These are phyloP conservation scores for Coemansia aciculifera DNA, from an alignment of 192 early-diverging fungal species.

Conservation along the genomic window DNA sequence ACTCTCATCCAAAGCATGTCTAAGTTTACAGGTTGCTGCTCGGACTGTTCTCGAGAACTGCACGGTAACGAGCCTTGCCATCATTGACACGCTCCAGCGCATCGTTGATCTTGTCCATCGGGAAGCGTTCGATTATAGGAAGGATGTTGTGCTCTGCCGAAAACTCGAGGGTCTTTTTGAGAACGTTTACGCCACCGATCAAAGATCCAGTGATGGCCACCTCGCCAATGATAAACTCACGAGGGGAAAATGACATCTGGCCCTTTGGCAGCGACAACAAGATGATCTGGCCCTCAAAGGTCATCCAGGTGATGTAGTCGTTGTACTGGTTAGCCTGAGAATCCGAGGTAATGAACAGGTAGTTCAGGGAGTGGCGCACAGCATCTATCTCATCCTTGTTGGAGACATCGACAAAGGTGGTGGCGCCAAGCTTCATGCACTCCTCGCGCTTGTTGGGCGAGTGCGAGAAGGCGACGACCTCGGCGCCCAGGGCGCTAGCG, in stretches of 20 bases:
- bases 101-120: conserved; percentile 63
- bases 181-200: conserved; percentile 61
- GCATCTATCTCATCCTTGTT: conserved; percentile 32
- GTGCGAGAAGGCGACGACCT: conserved; percentile 61
- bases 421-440: conserved; percentile 58
- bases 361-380: conserved; percentile 25
- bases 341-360: conserved; percentile 39
- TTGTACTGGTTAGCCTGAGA: conserved; percentile 50
- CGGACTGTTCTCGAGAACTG: conserved; percentile 57
- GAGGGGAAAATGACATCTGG: conserved; percentile 49
- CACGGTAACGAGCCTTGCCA: conserved; percentile 69
- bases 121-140: conserved; percentile 65
- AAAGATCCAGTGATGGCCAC: conserved; percentile 65
- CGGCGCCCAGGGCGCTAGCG: conserved; percentile 53
- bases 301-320: conserved; percentile 53
- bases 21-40: conserved; percentile 13
- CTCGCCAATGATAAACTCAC: conserved; percentile 52
- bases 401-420: conserved; percentile 53
- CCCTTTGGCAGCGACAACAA: conserved; percentile 67
- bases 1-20: too few species aligned
- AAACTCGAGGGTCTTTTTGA: conserved; percentile 69
- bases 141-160: conserved; percentile 64
- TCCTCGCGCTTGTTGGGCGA: conserved; percentile 61
- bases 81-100: conserved; percentile 62
- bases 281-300: conserved; percentile 62